A percentile compares a stretch with the other conserved stretches of the same genome.
These are phyloP conservation scores for Dryadomyces quercus-mongolicae DNA, from an alignment of 2,329 filamentous ascomycete genomes.

Conservation along the genomic window DNA sequence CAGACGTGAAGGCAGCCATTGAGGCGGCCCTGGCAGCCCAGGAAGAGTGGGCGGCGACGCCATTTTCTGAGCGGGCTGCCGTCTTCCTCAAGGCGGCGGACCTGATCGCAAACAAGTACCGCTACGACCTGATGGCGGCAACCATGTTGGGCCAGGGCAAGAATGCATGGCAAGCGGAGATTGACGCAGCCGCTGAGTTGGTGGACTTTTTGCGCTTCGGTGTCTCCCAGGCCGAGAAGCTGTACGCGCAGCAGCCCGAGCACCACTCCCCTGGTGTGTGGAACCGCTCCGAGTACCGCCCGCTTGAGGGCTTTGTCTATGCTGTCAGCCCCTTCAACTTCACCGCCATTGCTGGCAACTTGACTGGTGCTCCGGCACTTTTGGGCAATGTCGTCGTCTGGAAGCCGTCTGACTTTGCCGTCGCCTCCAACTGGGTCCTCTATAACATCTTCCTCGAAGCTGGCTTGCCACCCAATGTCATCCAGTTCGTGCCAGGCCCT, in stretches of 20 bases:
- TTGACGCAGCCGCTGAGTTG: constrained; percentile 22
- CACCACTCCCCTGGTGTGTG: constrained; percentile 77
- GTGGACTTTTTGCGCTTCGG: constrained; percentile 89
- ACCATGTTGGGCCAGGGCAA: constrained; percentile 97
- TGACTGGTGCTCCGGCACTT: constrained; percentile 70
- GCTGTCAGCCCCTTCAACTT: constrained; percentile 95
- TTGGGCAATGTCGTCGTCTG: constrained; percentile 92
- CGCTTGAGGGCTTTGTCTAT: constrained; percentile 91
- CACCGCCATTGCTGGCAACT: constrained; percentile 83
- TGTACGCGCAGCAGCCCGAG: constrained; percentile 76
- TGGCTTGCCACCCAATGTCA: constrained; percentile 76
- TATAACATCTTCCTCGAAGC: constrained; percentile 88
- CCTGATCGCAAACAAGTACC: constrained; percentile 80
- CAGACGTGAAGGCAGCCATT: constrained; percentile 70
- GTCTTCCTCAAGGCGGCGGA: constrained; percentile 95
- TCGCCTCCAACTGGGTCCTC: constrained; percentile 83
- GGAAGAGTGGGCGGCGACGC: constrained; percentile 70
- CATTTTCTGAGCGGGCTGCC: constrained; percentile 82
- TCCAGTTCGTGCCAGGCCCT: constrained; percentile 87
- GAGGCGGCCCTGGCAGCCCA: constrained; percentile 77
- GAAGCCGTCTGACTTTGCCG: constrained; percentile 87
- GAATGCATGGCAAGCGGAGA: constrained; percentile 99
- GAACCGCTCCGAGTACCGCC: constrained; percentile 84
- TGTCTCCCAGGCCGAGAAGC: constrained; percentile 83
- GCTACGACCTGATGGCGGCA: constrained; percentile 91